Base-by-base conservation (phyloP, 345 rosid genomes). In the Streptanthus diversifolius region DNA sequence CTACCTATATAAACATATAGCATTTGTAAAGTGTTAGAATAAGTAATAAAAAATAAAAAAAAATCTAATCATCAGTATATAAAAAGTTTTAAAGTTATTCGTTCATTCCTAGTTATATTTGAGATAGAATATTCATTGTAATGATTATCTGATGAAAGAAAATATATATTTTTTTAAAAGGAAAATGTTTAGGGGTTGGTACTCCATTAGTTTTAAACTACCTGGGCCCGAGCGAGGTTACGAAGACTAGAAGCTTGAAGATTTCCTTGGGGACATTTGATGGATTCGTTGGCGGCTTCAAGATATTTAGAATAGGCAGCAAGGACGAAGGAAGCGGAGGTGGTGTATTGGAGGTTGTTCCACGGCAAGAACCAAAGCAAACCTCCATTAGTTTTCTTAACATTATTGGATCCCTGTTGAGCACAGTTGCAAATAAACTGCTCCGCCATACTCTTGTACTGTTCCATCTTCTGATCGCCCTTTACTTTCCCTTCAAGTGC, bases 401-500 rank as follows among this genome's bases (percentile, higher is more conserved):
- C 47, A 24, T 74, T 79, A 73, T 80, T 85, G 41, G 80, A 76
- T 40, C 96, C 95, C 66, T 86, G 92, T 44, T 95, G 98, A 17
- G 89, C 82, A 17, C 92, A 80, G 4, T 92, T 87, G 75, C 98
- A 93, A 49, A 93, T 85, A 56, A 93, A 93, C 70, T 85, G 84
- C 76, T 93, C 98, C 9, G 97, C 97, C 70, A 84, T 90, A 45
- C 79, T 90, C 30, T 91, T 93, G 91, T 86, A 91, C 43, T 91
- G 95, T 59, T 79, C 45, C 77, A 62, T 22, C 65, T 68, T 68
- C 37, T 61, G 57, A 25, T 13, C 30, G 35, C 36, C 55, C 22
- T 44, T 18, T 19, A 43, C 51, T 68, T 53, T 54, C 58, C 71
- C 85, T 85, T 60, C 90, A 86, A 73, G 84, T 83, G 58, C 90